Base-by-base conservation (phyloP, 1,284 basidiomycete species). In the Moesziomyces parantarcticus region DNA sequence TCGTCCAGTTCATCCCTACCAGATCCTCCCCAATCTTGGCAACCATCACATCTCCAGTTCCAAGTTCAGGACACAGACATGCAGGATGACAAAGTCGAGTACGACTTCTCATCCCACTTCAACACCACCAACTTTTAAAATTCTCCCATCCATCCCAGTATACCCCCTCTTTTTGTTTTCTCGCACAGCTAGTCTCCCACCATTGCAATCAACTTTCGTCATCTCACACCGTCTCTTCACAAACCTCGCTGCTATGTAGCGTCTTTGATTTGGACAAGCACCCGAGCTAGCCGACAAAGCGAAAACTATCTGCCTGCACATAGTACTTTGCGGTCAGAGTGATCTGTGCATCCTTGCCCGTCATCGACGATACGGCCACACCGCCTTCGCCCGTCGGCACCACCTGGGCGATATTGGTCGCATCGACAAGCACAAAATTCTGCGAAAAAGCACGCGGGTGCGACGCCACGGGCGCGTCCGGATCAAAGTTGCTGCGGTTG, bases 261-360 rank as follows among this genome's bases (percentile, higher is more conserved):
- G n/a, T n/a, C n/a, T n/a, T n/a, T n/a, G n/a, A n/a, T n/a, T 39
- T 39, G 36, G 16, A 39, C 18, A 14, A 18, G 44, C 16, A 21
- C 47, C 42, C 26, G 14, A 7, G 5, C 52, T 62, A 82, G 1
- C 80, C 80, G 10, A 80, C 75, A 49, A 82, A 82, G 10, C 80
- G 54, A 25, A 82, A 69, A 32, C 67, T 73, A 58, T 82, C 80
- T 5, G 78, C 80, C 60, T 76, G 74, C 3, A 82, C 76, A 43
- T 72, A 77, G 69, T 72, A 80, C 40, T 74, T 69, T 13, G 60
- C 80, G 8, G 32, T 60, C 18, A 80, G 45, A 2, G 62, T 59
- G 18, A 60, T 57, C 36, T 43, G 49, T 2, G 50, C 77, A 51
- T 68, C 66, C 20, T 67, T 69, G n/a, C 65, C 76, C 14, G 53